Evolutionary conservation across 495 filamentous ascomycete species (phyloP), one percentile per base, ranked within the genome.

Genomic region (Daldinia vernicosa): DNA sequence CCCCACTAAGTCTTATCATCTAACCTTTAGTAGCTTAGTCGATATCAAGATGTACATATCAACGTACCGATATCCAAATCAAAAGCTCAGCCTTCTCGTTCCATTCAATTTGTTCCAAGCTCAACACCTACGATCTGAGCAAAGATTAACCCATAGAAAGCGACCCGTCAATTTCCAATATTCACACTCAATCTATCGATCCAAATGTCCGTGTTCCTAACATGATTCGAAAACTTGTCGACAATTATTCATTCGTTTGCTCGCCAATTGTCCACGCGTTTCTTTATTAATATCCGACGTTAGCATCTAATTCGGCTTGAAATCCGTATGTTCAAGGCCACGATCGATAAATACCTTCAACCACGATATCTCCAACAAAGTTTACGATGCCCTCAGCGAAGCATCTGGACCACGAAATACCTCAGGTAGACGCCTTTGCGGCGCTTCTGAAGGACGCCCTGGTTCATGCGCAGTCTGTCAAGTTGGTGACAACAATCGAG

Each of bases 401-500:
- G 14, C 50, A 75, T 32, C 66, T 76, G 22, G 79, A 77, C 79
- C 75, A 86, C 67, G 86, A 85, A 69, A 77, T 89, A 55, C 79
- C 81, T 54, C 84, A 86, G 47, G 89, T 91, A 26, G 83, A 80
- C 27, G 78, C 81, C 30, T 88, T 90, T 69, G 84, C 80, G 60
- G 70, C 70, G 35, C 80, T 89, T 35, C 80, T 97, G 14, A 79
- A 85, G 55, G 76, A 84, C 33, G 86, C 96, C 28, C 82, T 97
- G 50, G 75, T 83, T 35, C 87, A 83, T 70, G 92, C 92, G 67
- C 84, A 86, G 45, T 70, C 84, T 33, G 76, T 90, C 60, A 97
- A 96, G 80, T 82, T 84, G 2, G 83, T 85, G 66, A 81, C 83
- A 30, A 83, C 87, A 14, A 89, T 97, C 69, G 93, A 98, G 69